Conservation (phyloP, 2,329 filamentous ascomycete genomes). For the Cercospora citrullina region DNA sequence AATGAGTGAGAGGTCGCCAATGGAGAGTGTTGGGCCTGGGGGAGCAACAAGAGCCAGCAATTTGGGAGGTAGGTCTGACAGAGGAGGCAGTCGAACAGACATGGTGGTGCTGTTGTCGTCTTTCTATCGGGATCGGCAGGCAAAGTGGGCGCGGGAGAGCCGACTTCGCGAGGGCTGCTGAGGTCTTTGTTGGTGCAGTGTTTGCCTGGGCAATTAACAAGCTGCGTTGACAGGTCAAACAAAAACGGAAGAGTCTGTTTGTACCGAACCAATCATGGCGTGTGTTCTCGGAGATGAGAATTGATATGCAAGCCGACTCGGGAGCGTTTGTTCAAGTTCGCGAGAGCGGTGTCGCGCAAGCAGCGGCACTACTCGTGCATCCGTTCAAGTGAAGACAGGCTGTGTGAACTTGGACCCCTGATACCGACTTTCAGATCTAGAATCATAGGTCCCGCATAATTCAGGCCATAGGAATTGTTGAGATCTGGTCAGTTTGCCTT, state of each 20-base stretch:
- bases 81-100: background rate
- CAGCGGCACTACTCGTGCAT: background rate
- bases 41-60: background rate
- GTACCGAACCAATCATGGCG: background rate
- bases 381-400: background rate
- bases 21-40: background rate
- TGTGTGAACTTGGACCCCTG: background rate
- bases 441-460: background rate
- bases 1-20: background rate
- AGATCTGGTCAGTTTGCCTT: background rate
- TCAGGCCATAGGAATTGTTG: background rate
- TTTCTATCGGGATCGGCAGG: background rate
- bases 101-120: background rate
- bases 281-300: background rate
- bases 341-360: background rate
- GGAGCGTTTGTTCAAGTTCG: background rate
- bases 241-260: background rate
- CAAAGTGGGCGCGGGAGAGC: background rate
- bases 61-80: background rate
- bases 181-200: background rate
- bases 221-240: background rate
- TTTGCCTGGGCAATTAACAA: background rate
- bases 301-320: background rate
- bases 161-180: background rate
- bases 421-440: background rate